Conservation (phyloP, 2,329 filamentous ascomycete species). For the Stachybotrys echinatus region DNA sequence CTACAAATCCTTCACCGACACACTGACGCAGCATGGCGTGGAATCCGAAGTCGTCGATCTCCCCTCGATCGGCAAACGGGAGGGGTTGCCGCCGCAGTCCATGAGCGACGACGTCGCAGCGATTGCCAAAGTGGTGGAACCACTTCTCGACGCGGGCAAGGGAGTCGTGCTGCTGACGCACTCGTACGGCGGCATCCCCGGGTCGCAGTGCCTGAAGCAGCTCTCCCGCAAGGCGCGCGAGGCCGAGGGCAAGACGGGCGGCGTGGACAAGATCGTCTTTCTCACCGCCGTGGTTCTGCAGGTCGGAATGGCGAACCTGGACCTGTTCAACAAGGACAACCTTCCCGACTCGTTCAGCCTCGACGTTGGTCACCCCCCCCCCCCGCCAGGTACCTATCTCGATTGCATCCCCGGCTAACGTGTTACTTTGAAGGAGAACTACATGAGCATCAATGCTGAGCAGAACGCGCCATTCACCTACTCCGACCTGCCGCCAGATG, state of each 20-base stretch:
- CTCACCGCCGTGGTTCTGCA: slow-evolving; percentile 19
- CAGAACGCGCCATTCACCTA: background rate
- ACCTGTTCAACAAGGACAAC: background rate
- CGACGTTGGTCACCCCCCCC: slow-evolving; percentile 1
- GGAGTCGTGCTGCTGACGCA: slow-evolving; percentile 12
- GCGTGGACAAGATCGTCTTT: slow-evolving; percentile 21
- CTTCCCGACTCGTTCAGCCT: background rate
- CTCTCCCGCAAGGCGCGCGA: slow-evolving; percentile 17
- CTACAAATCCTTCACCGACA: background rate
- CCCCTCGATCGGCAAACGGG: background rate
- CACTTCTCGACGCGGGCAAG: background rate
- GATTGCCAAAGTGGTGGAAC: background rate
- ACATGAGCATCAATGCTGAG: background rate
- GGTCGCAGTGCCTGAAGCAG: slow-evolving; percentile 17
- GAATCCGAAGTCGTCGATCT: background rate
- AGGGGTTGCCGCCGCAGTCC: background rate
- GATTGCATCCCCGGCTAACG: background rate
- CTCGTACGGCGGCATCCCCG: slow-evolving; percentile 23
- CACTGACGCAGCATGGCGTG: background rate
- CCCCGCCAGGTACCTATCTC: too few species aligned
- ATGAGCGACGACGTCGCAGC: slow-evolving; percentile 4
- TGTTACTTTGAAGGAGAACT: slow-evolving; percentile 1
- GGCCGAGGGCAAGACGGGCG: slow-evolving; percentile 16
- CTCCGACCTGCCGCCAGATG: background rate
- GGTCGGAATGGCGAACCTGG: background rate